phyloP scores from a whole-genome alignment of 2,329 filamentous ascomycete genomes.

The Sporothrix pallida region DNA sequence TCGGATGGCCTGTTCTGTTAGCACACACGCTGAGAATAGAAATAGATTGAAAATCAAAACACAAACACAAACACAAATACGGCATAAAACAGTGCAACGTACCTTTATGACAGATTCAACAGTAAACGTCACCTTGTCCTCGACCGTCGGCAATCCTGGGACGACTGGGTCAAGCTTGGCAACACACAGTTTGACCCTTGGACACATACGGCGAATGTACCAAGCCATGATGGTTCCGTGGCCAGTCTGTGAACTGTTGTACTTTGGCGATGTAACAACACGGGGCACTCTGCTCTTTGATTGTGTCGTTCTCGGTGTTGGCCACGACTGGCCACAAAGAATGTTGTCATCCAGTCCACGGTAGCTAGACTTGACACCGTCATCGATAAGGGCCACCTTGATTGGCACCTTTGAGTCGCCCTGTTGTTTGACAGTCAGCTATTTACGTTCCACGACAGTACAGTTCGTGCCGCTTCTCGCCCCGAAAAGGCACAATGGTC shows the following conservation, averaged over 20 bases:
- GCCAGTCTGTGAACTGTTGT: constrained; percentile 23
- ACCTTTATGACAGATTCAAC: constrained; percentile 24
- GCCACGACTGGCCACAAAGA: constrained; percentile 25
- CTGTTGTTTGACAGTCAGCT: background rate
- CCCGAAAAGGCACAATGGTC: background rate
- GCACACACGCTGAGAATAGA: background rate
- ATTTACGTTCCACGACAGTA: background rate
- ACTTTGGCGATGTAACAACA: constrained; percentile 23
- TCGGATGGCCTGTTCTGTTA: constrained; percentile 16
- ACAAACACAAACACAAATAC: too few relatives aligned
- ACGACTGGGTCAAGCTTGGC: constrained; percentile 25
- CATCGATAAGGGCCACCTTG: constrained; percentile 24
- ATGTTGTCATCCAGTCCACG: constrained; percentile 24
- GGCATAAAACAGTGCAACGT: background rate
- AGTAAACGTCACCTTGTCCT: constrained; percentile 22
- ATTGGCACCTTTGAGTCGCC: constrained; percentile 16
- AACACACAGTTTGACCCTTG: constrained; percentile 20
- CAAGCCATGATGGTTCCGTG: constrained; percentile 25
- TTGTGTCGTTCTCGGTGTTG: constrained; percentile 3
- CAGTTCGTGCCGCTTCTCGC: background rate
- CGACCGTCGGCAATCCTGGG: background rate
- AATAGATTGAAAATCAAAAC: too few relatives aligned
- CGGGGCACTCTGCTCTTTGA: constrained; percentile 2
- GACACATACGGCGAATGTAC: constrained; percentile 28
- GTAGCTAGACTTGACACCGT: constrained; percentile 27